phyloP scores from a whole-genome alignment of 495 filamentous ascomycete genomes.

The Lasiosphaeria miniovina region DNA sequence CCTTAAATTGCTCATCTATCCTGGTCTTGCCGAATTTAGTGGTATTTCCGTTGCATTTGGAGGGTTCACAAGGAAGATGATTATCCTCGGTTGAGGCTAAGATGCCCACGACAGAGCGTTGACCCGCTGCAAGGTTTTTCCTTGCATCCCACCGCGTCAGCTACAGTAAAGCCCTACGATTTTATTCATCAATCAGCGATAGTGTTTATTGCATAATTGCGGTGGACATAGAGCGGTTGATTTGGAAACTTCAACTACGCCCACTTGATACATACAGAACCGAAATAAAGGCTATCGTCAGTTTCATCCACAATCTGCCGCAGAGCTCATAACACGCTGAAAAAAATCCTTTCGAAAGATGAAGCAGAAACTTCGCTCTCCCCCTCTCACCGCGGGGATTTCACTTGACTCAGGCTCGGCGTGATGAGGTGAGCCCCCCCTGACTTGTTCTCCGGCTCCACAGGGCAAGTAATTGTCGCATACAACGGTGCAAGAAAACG shows the following conservation, averaged over 20 bases:
- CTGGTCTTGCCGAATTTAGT: not conserved
- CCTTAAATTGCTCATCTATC: not conserved
- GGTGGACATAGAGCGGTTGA: not conserved
- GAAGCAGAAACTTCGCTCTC: too few relatives aligned
- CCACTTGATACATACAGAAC: too few relatives aligned
- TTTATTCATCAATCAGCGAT: not conserved
- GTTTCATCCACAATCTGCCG: too few relatives aligned
- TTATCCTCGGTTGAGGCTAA: not conserved
- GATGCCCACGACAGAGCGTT: not conserved
- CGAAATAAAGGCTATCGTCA: too few relatives aligned
- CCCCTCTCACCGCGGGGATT: too few relatives aligned
- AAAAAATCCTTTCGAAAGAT: too few relatives aligned
- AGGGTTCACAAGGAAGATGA: not conserved
- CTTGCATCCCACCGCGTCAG: not conserved
- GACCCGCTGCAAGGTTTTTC: not conserved
- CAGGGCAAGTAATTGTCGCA: slow-evolving; percentile 10
- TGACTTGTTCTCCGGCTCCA: slow-evolving; percentile 9
- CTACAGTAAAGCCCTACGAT: not conserved
- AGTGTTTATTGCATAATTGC: not conserved
- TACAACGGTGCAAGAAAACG: too few relatives aligned
- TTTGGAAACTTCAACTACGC: too few relatives aligned
- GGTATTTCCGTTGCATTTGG: not conserved
- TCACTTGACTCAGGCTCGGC: too few relatives aligned
- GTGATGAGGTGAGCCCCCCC: not conserved
- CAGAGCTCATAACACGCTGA: too few relatives aligned